Conservation (phyloP, 192 early-diverging fungal species). For the Backusella westeae region DNA sequence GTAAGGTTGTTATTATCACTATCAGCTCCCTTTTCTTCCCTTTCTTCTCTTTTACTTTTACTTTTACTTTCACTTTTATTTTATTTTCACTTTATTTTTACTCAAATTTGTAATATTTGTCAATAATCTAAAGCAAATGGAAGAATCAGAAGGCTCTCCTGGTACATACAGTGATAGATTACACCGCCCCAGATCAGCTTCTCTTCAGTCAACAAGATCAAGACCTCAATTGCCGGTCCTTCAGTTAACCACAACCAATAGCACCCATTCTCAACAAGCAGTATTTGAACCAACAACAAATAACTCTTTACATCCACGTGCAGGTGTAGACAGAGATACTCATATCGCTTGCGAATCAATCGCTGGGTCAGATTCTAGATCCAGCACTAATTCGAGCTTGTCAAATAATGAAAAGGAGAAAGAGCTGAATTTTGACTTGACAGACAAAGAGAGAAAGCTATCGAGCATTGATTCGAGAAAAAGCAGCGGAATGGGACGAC, state of each 20-base stretch:
- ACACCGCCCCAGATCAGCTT: constrained; percentile 7
- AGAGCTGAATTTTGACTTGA: neutral
- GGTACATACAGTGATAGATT: neutral
- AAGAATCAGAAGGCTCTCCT: neutral
- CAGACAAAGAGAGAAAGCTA: neutral
- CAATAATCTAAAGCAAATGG: neutral
- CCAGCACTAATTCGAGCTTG: neutral
- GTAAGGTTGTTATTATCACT: neutral
- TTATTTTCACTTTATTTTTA: neutral
- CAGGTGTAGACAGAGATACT: neutral
- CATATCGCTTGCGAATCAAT: neutral
- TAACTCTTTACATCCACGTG: neutral
- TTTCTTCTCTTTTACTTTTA: neutral
- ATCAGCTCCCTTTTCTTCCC: neutral
- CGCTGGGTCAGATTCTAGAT: neutral
- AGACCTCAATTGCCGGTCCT: neutral
- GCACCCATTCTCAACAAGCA: neutral
- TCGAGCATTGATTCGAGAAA: neutral
- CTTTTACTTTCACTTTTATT: neutral
- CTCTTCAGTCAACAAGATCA: constrained; percentile 6
- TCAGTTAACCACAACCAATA: neutral
- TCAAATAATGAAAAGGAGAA: neutral
- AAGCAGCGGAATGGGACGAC: neutral
- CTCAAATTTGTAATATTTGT: neutral
- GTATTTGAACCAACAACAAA: neutral